These are phyloP conservation scores for Phialophora macrospora DNA, from an alignment of 2,329 filamentous ascomycete genomes.

Conservation along the genomic window DNA sequence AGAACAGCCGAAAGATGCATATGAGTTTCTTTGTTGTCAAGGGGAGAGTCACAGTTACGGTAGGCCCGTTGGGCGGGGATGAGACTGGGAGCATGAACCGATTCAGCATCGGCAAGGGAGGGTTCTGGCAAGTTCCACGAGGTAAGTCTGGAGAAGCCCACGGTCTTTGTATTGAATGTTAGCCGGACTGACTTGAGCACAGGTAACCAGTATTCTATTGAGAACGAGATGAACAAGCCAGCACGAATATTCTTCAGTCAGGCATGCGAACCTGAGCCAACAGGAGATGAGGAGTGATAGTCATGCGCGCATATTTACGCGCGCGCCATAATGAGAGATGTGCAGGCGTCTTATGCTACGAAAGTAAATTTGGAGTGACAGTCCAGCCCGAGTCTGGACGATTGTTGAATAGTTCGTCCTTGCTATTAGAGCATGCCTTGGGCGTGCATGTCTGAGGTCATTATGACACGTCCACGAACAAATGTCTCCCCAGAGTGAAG, in stretches of 20 bases:
- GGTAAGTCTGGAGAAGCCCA: slow-evolving; percentile 62
- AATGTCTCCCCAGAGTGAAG: background rate
- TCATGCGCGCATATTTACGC: background rate
- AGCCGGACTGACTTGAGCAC: slow-evolving; percentile 18
- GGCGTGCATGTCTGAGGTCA: background rate
- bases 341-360: background rate
- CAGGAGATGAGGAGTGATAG: slow-evolving; percentile 1
- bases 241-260: slow-evolving; percentile 92
- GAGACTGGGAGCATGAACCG: slow-evolving; percentile 52
- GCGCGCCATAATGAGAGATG: background rate
- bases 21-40: slow-evolving; percentile 92
- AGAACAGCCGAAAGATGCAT: slow-evolving; percentile 95
- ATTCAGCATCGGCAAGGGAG: slow-evolving; percentile 85
- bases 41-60: slow-evolving; percentile 79
- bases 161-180: background rate
- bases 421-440: background rate
- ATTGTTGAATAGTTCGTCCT: background rate
- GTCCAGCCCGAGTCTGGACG: background rate
- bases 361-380: background rate
- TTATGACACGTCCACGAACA: background rate
- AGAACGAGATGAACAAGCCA: slow-evolving; percentile 68
- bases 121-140: slow-evolving; percentile 92
- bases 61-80: slow-evolving; percentile 63
- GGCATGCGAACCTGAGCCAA: slow-evolving; percentile 62
- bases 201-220: slow-evolving; percentile 95